A percentile compares a stretch with the other conserved stretches of the same genome.
phyloP scores from a whole-genome alignment of 2,329 filamentous ascomycete genomes.

The Daldinia eschscholtzii region DNA sequence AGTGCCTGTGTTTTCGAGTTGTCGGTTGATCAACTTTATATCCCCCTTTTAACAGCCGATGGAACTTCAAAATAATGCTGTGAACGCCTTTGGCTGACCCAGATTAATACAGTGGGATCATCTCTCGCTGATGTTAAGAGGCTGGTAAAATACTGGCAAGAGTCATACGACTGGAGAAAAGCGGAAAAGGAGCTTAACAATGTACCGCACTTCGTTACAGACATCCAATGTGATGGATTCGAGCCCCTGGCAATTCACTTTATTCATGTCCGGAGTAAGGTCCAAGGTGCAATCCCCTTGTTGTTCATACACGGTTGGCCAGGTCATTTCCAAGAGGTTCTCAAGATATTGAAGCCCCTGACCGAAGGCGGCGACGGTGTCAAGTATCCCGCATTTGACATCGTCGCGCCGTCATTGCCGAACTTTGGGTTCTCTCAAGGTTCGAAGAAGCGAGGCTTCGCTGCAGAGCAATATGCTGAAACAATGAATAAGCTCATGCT shows the following conservation, averaged over 20 bases:
- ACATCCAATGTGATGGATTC: conserved; percentile 56
- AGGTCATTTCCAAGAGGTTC: conserved; percentile 75
- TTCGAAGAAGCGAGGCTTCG: conserved; percentile 66
- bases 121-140: conserved; percentile 55
- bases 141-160: conserved; percentile 53
- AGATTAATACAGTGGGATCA: conserved; percentile 47
- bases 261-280: conserved; percentile 53
- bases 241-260: conserved; percentile 56
- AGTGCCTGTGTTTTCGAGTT: conserved; percentile 22
- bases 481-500: conserved; percentile 76
- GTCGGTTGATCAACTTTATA: not conserved
- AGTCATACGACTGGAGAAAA: conserved; percentile 54
- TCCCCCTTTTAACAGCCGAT: not conserved
- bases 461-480: conserved; percentile 71
- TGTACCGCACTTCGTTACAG: conserved; percentile 54
- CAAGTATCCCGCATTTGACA: conserved; percentile 61
- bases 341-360: conserved; percentile 69
- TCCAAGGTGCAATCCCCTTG: conserved; percentile 50
- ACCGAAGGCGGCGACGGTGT: conserved; percentile 51
- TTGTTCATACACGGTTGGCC: conserved; percentile 63
- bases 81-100: conserved; percentile 14
- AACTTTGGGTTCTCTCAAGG: conserved; percentile 64
- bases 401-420: conserved; percentile 70
- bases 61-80: not conserved
- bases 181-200: conserved; percentile 54